A percentile compares a stretch with the other conserved stretches of the same genome.
Evolutionary conservation across 768 basidiomycete species (phyloP).

Genomic region (Russula earlei): DNA sequence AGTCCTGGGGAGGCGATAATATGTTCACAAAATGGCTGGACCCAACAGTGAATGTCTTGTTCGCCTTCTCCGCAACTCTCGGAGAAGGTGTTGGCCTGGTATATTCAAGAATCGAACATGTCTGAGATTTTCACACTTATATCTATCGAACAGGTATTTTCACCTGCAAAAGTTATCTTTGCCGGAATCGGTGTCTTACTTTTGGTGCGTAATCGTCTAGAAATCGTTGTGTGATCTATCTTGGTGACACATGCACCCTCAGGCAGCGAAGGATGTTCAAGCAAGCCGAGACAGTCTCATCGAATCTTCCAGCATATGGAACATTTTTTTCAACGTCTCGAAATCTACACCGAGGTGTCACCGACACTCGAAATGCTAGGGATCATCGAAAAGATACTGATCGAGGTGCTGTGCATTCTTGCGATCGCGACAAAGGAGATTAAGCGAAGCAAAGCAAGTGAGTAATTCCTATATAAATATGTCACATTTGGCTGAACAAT

Average conservation of each 20-base stretch:
- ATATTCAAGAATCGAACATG: too few species aligned
- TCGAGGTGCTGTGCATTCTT: neutral
- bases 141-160: neutral
- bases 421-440: neutral
- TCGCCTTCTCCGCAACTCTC: neutral
- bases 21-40: neutral
- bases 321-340: neutral
- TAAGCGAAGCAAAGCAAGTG: neutral
- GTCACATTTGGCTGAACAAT: neutral
- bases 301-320: neutral
- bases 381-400: neutral
- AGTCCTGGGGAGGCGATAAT: neutral
- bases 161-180: neutral
- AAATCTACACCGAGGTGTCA: neutral
- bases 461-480: neutral
- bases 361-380: neutral
- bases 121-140: neutral
- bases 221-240: neutral
- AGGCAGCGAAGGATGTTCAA: neutral
- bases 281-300: neutral
- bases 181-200: neutral
- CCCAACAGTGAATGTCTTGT: slow-evolving; percentile 18
- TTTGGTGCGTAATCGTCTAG: neutral
- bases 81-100: neutral
- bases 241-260: neutral